phyloP scores from a whole-genome alignment of 305 asterid species.

The Fraxinus floribunda region DNA sequence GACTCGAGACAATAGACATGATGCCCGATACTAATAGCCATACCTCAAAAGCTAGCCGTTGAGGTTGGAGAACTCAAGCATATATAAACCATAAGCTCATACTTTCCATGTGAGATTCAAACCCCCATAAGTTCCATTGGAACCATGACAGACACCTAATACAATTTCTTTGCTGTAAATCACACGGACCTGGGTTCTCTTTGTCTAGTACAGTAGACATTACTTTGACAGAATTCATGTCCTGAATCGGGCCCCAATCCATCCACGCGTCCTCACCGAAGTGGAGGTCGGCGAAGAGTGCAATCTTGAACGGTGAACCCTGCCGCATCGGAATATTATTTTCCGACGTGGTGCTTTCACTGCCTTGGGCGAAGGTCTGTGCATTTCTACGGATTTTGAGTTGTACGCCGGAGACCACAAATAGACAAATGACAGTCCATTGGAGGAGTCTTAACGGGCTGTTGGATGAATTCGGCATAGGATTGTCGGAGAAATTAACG shows the following conservation, averaged over 20 bases:
- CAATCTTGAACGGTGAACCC: constrained; percentile 60
- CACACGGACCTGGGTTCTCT: constrained; percentile 61
- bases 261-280: constrained; percentile 90
- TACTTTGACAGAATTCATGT: constrained; percentile 48
- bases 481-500: background rate
- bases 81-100: too few species aligned
- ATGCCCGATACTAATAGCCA: too few species aligned
- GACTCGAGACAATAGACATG: too few species aligned
- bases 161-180: background rate
- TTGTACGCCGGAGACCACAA: constrained; percentile 30
- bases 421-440: constrained; percentile 13
- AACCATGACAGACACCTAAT: background rate
- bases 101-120: too few species aligned
- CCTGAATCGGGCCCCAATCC: constrained; percentile 82
- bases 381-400: constrained; percentile 11
- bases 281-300: constrained; percentile 85
- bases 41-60: too few species aligned
- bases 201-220: constrained; percentile 66
- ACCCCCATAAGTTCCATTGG: too few species aligned
- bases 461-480: background rate
- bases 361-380: constrained; percentile 4
- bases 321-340: constrained; percentile 40
- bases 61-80: too few species aligned
- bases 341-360: constrained; percentile 22
- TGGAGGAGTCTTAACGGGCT: background rate